Base-by-base conservation (phyloP, 179 eudicot species). In the Silene vulgaris region DNA sequence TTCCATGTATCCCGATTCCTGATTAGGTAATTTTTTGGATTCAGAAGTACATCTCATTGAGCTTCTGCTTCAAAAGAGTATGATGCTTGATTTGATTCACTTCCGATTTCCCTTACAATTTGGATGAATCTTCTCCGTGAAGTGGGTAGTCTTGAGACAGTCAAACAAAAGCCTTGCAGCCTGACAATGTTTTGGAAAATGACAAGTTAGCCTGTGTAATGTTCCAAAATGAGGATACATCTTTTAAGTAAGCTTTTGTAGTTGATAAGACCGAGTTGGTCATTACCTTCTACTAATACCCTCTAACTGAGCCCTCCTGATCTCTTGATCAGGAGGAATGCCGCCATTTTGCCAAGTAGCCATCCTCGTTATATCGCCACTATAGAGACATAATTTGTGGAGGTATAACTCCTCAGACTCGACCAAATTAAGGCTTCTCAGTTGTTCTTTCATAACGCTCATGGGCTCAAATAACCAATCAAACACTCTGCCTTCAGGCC, bases 401-500 rank as follows among this genome's bases (percentile, higher is more conserved):
- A 81, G 84, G 73, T 81, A 81, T 23, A 81, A 61, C 74, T 81
- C 84, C 75, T 81, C 84, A 43, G 84, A 65, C 64, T 78, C 81
- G 19, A 65, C 60, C 76, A 81, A 66, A 26, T 75, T 71, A 20
- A 81, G 76, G 76, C 76, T 78, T 48, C 76, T 81, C 40, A 81
- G 81, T 63, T 81, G 84, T 37, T 75, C 81, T 75, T 81, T 78
- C 79, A 81, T 78, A 26, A 81, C 74, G 76, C 81, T 78, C 81
- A 81, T 75, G 0, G 84, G 84, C 32, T 81, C 84, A 64, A 81
- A 81, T 56, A 81, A 65, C 84, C 81, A 81, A 71, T 81, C 84
- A 75, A 81, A 78, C 23, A 81, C 81, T 66, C 74, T 78, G 20
- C 84, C 84, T 48, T 81, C 84, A 0, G 84, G 84, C 71, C 84